These are phyloP conservation scores for Neurospora sp. DNA, from an alignment of 495 filamentous ascomycete species.

Conservation along the genomic window DNA sequence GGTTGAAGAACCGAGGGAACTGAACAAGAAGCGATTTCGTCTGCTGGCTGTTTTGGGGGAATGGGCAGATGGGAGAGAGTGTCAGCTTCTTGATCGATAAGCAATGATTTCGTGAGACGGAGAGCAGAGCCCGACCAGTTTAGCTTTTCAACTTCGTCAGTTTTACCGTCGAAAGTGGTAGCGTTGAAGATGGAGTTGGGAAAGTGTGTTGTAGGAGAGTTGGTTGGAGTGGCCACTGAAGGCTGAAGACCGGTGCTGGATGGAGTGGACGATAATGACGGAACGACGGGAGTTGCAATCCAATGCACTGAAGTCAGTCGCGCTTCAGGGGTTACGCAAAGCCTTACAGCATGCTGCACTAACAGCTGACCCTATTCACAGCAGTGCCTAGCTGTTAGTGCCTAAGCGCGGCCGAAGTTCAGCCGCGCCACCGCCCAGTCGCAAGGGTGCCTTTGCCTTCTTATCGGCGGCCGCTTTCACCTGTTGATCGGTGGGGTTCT, in stretches of 20 bases:
- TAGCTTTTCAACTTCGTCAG: background rate
- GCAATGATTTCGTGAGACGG: background rate
- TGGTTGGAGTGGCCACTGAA: background rate
- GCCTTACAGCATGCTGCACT: background rate
- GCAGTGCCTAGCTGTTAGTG: background rate
- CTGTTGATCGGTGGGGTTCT: background rate
- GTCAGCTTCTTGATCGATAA: background rate
- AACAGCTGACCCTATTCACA: background rate
- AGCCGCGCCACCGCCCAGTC: conserved; percentile 6
- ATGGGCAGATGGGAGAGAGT: background rate
- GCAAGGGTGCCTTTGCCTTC: background rate
- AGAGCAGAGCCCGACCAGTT: conserved; percentile 19
- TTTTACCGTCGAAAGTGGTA: background rate
- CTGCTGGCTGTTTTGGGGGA: background rate
- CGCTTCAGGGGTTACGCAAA: background rate
- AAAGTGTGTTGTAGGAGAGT: background rate
- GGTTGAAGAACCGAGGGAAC: background rate
- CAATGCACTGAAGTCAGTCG: background rate
- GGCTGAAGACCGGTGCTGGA: background rate
- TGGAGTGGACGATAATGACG: background rate
- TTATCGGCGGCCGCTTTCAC: background rate
- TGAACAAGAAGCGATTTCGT: background rate
- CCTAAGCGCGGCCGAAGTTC: background rate
- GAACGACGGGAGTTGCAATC: background rate
- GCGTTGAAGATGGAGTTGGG: background rate